Percentiles rank a stretch among this genome's conserved stretches.
Conservation (phyloP, 495 filamentous ascomycete genomes). For the Chaetomidium leptoderma region DNA sequence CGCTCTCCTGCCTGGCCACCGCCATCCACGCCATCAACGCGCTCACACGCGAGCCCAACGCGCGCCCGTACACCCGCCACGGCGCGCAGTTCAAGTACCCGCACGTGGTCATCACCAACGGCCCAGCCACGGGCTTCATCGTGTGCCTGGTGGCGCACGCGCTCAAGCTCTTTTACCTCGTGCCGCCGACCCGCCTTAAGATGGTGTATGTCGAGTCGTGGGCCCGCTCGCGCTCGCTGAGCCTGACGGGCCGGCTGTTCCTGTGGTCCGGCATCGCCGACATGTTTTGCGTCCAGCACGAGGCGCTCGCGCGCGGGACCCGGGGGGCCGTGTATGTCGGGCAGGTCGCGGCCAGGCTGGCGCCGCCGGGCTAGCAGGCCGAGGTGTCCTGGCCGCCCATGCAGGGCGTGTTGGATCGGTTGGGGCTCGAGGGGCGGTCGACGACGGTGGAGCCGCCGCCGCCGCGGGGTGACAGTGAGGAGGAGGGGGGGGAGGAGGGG, state of each 20-base stretch:
- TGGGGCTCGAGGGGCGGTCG: background rate
- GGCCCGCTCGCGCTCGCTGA: conserved; percentile 74
- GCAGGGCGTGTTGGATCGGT: background rate
- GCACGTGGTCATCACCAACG: conserved; percentile 75
- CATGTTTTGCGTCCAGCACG: conserved; percentile 42
- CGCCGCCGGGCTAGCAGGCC: conserved; percentile 7
- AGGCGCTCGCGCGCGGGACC: conserved; percentile 17
- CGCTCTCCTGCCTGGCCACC: conserved; percentile 48
- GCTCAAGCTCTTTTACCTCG: conserved; percentile 56
- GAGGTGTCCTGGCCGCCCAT: background rate
- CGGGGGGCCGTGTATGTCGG: conserved; percentile 14
- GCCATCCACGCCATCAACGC: conserved; percentile 53
- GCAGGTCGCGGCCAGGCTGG: conserved; percentile 4
- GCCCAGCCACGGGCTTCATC: conserved; percentile 81
- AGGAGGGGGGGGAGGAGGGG: background rate
- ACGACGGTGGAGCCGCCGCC: no score
- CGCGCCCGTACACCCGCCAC: conserved; percentile 34
- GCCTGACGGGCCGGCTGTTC: conserved; percentile 74
- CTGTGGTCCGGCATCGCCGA: conserved; percentile 39
- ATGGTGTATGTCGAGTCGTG: conserved; percentile 89
- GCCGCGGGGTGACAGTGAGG: background rate
- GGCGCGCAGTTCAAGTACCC: conserved; percentile 36
- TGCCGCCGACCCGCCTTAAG: conserved; percentile 41
- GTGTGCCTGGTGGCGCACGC: conserved; percentile 64
- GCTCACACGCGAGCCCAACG: conserved; percentile 30